Evolutionary conservation across 2,329 filamentous ascomycete species (phyloP).

Genomic region (Magnaporthiopsis poae): DNA sequence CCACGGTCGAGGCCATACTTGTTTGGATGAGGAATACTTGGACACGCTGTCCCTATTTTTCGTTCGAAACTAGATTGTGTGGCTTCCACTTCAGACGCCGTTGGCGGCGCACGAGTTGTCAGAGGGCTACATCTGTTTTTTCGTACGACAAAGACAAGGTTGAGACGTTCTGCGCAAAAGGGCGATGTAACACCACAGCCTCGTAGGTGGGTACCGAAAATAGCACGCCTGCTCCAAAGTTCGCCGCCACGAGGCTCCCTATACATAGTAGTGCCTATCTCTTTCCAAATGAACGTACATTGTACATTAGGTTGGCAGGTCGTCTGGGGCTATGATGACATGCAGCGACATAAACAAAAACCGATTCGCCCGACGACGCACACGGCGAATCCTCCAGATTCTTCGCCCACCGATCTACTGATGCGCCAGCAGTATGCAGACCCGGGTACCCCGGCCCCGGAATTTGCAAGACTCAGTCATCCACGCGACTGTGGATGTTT

Average conservation of each 20-base stretch:
- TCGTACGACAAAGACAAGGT: too few relatives aligned
- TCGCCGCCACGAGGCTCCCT: not conserved
- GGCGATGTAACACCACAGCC: not conserved
- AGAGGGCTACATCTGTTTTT: too few relatives aligned
- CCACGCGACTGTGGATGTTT: not conserved
- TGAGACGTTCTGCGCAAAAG: not conserved
- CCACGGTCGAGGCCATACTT: too few relatives aligned
- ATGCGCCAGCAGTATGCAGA: not conserved
- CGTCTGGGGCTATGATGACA: not conserved
- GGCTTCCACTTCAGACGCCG: too few relatives aligned
- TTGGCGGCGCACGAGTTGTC: too few relatives aligned
- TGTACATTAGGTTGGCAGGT: too few relatives aligned
- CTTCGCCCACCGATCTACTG: not conserved
- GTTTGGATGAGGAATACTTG: too few relatives aligned
- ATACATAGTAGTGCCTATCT: not conserved
- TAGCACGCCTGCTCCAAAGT: not conserved
- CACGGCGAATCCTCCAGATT: not conserved
- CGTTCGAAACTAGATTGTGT: too few relatives aligned
- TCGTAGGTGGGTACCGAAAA: not conserved
- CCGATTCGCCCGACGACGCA: too few relatives aligned
- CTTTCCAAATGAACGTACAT: not conserved
- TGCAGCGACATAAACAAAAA: not conserved
- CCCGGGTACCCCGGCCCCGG: not conserved
- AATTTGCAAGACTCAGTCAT: not conserved
- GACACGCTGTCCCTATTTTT: too few relatives aligned